phyloP scores from a whole-genome alignment of 2,329 filamentous ascomycete species.

The Karstenula rhodostoma region DNA sequence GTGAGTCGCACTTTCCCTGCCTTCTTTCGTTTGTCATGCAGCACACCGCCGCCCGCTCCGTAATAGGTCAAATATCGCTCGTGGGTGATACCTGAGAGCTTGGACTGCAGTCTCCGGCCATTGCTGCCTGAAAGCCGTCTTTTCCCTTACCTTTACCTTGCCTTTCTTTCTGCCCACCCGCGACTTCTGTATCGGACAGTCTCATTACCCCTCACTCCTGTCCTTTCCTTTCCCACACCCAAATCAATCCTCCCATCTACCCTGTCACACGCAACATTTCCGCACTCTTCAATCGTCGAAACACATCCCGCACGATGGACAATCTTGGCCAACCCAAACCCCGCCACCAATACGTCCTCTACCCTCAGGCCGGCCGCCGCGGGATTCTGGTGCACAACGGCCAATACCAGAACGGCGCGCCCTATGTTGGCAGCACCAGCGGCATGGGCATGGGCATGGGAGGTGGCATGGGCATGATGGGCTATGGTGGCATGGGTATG shows the following conservation, averaged over 20 bases:
- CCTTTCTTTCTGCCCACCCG: slow-evolving; percentile 11
- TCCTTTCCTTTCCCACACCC: background rate
- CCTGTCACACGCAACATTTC: background rate
- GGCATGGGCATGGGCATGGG: slow-evolving; percentile 13
- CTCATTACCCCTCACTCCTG: background rate
- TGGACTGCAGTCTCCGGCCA: slow-evolving; percentile 4
- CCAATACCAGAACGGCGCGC: slow-evolving; percentile 39
- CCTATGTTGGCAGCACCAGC: slow-evolving; percentile 7
- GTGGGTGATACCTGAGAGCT: background rate
- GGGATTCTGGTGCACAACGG: slow-evolving; percentile 38
- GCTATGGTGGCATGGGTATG: slow-evolving; percentile 26
- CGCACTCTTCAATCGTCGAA: background rate
- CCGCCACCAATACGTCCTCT: slow-evolving; percentile 44
- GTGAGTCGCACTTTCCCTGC: slow-evolving; percentile 32
- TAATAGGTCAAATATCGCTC: slow-evolving; percentile 13
- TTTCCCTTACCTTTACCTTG: slow-evolving; percentile 23
- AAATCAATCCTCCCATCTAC: slow-evolving; percentile 3
- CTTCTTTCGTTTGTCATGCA: slow-evolving; percentile 21
- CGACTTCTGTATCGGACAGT: background rate
- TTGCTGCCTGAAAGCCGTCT: slow-evolving; percentile 1
- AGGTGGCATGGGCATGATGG: background rate
- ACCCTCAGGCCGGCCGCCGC: slow-evolving; percentile 39
- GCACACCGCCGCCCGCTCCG: slow-evolving; percentile 27
- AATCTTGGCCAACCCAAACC: slow-evolving; percentile 39
- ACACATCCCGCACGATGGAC: slow-evolving; percentile 9